Base-by-base conservation (phyloP, 2,329 filamentous ascomycete genomes). In the Neophaeococcomyces aloes region DNA sequence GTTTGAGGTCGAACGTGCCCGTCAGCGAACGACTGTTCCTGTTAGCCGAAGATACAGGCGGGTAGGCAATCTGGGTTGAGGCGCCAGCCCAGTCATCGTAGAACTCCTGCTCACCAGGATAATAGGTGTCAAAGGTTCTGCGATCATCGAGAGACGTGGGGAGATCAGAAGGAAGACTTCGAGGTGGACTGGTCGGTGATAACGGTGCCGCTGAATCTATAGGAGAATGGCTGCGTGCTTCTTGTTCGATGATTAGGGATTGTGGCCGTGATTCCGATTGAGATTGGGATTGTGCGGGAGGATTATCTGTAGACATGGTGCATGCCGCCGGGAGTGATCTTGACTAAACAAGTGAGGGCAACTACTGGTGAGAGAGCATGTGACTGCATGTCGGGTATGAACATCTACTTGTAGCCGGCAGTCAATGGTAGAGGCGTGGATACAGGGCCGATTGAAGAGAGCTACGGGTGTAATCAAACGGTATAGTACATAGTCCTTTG, bases 111-210 rank as follows among this genome's bases (percentile, higher is more conserved):
- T 96, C 91, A 30, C 74, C 72, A 44, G 83, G 74, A 51, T 80
- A 75, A 49, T 81, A 78, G 36, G 69, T 71, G 3, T 79, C 75
- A 27, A 83, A 75, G 57, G 73, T 73, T 55, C 81, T 77, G 48
- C 91, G 79, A 68, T 98, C 91, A 63, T 98, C 83, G 44, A 98
- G 76, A 10, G 88, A 94, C 53, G 77, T 91, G 8, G 91, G 91
- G 29, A 98, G 76, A 65, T 98, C 91, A 53, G 76, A 68, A 31
- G 91, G 91, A 39, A 96, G 76, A 48, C 66, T 45, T 40, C 49
- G 49, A 19, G 18, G 21, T 10, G 53, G 50, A 17, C 42, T 48
- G 7, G 46, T 32, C 17, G 51, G 49, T 14, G 48, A 45, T 17
- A 32, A 34, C 14, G 45, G 47, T 11, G 47, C 46, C n/a, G 38